A percentile compares a stretch with the other conserved stretches of the same genome.
Evolutionary conservation across 257 asterid species (phyloP).

Genomic region (Solanum bukasovii): DNA sequence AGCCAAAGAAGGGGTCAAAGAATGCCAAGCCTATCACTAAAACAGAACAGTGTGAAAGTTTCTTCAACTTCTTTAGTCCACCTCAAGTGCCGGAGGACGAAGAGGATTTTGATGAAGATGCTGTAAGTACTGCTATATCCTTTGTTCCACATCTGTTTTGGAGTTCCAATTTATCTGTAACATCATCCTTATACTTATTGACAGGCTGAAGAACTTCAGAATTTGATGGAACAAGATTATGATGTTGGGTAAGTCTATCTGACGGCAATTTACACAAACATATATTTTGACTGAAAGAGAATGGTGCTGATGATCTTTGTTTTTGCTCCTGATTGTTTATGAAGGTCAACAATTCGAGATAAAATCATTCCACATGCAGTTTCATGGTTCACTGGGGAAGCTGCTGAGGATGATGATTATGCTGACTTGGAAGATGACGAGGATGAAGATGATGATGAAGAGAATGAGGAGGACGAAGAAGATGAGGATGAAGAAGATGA

Average conservation of each 20-base stretch:
- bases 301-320: not conserved
- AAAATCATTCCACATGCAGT: constrained; percentile 88
- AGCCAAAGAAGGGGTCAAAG: constrained; percentile 86
- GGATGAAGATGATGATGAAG: not conserved
- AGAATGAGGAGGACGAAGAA: not conserved
- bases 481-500: constrained; percentile 32
- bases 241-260: constrained; percentile 56
- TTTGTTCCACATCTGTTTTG: not conserved
- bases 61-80: constrained; percentile 21
- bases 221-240: constrained; percentile 83
- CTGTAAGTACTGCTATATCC: constrained; percentile 1
- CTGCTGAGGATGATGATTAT: constrained; percentile 49
- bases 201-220: constrained; percentile 85
- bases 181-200: not conserved
- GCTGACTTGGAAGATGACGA: constrained; percentile 51
- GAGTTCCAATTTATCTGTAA: not conserved
- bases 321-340: not conserved
- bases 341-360: constrained; percentile 79
- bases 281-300: not conserved
- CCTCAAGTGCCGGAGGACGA: constrained; percentile 29
- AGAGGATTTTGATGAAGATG: constrained; percentile 46
- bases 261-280: not conserved
- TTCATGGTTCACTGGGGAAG: constrained; percentile 95
- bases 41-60: constrained; percentile 14
- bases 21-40: constrained; percentile 32